Evolutionary conservation across 495 filamentous ascomycete species (phyloP).

Genomic region (Pseudomonodictys pantanalensis): DNA sequence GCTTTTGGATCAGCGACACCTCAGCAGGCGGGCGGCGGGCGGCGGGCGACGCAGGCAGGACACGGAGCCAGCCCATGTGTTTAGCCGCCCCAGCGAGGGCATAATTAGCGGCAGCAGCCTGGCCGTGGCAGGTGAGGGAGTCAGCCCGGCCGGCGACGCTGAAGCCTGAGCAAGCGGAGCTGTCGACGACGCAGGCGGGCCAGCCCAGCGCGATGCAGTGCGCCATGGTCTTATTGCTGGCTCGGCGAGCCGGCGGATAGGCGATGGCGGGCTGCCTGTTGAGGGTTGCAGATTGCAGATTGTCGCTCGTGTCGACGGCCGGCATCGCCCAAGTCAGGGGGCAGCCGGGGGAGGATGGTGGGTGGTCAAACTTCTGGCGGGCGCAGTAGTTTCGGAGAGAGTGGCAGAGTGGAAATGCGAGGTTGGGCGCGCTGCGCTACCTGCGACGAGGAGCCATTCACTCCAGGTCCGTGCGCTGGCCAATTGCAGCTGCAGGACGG

Average conservation of each 20-base stretch:
- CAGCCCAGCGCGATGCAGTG: conserved; percentile 12
- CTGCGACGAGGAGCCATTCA: background rate
- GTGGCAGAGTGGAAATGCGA: conserved; percentile 8
- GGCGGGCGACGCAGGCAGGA: conserved; percentile 1
- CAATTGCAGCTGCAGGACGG: background rate
- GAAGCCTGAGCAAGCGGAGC: no score
- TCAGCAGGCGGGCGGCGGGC: no score
- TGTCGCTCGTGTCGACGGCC: conserved; percentile 26
- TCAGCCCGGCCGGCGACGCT: no score
- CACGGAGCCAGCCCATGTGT: background rate
- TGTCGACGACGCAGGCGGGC: no score
- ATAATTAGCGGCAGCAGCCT: background rate
- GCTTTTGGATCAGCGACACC: background rate
- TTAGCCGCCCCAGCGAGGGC: background rate
- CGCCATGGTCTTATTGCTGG: background rate
- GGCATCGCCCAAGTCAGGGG: conserved; percentile 12
- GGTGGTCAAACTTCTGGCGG: conserved; percentile 19
- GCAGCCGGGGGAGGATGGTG: no score
- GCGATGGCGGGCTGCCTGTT: background rate
- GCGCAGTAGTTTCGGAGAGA: conserved; percentile 32
- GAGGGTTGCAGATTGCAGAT: conserved; percentile 3
- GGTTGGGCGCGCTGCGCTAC: background rate
- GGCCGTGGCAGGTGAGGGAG: no score
- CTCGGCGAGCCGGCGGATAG: background rate
- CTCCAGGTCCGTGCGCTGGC: background rate